Evolutionary conservation across 2,329 filamentous ascomycete species (phyloP), one percentile per base, ranked within the genome.

Genomic region (Byssochlamys sp.): DNA sequence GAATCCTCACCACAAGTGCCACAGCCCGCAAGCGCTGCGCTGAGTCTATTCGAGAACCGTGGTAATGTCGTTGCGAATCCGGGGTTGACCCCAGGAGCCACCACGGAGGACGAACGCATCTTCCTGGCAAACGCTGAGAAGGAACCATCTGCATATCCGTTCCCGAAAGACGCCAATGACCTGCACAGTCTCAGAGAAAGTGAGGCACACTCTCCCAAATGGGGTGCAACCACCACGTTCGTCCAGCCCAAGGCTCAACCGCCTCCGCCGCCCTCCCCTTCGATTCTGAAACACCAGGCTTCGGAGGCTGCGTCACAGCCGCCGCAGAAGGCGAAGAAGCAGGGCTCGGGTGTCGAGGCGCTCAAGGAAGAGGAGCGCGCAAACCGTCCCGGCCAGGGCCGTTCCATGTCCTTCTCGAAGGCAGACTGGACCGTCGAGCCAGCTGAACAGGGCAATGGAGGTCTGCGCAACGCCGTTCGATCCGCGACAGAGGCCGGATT

Each of bases 381-480:
- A 4, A 69, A 63, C 29, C 57, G 57, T 25, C 56, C 60, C 6
- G 55, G 56, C 66, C 81, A 85, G 56, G 87, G 81, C 68, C 85
- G 85, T 64, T 85, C 88, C 35, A 57, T 61, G 14, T 74, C 87
- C 53, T 91, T 91, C 66, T 87, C 89, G 53, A 81, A 84, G n/a
- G 87, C 88, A 9, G 81, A 87, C 55, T 97, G 91, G 89, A 86
- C 81, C 33, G 84, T 97, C 35, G 88, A 91, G 59, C 86, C 87
- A 57, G 89, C 91, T 0, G 87, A 95, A 57, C 90, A 95, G 74
- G 92, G 92, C 58, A 97, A 97, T 68, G 91, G 91, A 25, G 94
- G 92, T 24, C 81, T 97, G 53, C 86, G 89, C 66, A 96, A 96
- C 69, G 92, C 92, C 3, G 85, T 94, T 33, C 85, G 89, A 61